A percentile compares a stretch with the other conserved stretches of the same genome.
phyloP scores from a whole-genome alignment of 2,329 filamentous ascomycete genomes.

The Ophiostoma sp. region DNA sequence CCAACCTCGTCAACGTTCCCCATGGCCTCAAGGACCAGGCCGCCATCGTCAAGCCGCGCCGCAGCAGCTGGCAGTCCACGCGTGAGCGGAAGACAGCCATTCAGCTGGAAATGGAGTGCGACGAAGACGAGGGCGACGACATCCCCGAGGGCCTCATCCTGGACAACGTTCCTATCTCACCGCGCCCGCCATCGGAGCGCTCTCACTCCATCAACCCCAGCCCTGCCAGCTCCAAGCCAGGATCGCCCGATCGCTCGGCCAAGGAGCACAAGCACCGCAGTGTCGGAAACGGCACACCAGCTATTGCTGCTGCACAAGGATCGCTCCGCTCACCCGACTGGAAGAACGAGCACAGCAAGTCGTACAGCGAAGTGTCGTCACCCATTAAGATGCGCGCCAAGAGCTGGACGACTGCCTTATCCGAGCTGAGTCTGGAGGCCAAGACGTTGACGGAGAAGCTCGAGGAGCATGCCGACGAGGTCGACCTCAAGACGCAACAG shows the following conservation, averaged over 20 bases:
- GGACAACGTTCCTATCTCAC: constrained; percentile 80
- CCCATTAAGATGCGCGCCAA: constrained; percentile 60
- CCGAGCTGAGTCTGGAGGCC: constrained; percentile 69
- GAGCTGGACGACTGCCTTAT: constrained; percentile 72
- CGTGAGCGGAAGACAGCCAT: constrained; percentile 65
- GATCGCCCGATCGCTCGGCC: constrained; percentile 53
- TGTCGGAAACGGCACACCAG: constrained; percentile 64
- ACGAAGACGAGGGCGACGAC: constrained; percentile 74
- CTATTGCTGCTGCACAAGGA: constrained; percentile 59
- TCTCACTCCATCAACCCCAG: constrained; percentile 51
- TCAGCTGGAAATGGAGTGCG: constrained; percentile 73
- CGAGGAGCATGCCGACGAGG: constrained; percentile 71
- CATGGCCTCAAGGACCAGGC: constrained; percentile 47
- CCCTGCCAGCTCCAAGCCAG: constrained; percentile 53
- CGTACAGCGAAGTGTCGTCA: constrained; percentile 41
- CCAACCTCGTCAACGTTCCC: constrained; percentile 43
- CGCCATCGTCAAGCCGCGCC: constrained; percentile 45
- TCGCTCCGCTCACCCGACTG: constrained; percentile 59
- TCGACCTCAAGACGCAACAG: constrained; percentile 50
- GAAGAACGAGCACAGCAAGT: constrained; percentile 48
- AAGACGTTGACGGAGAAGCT: constrained; percentile 74
- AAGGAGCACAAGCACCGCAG: constrained; percentile 57
- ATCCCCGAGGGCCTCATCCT: constrained; percentile 77
- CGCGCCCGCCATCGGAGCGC: constrained; percentile 61
- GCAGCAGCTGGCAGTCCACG: constrained; percentile 72